Evolutionary conservation across 495 filamentous ascomycete species (phyloP), one percentile per base, ranked within the genome.

Genomic region (Talaromyces stipitatus): DNA sequence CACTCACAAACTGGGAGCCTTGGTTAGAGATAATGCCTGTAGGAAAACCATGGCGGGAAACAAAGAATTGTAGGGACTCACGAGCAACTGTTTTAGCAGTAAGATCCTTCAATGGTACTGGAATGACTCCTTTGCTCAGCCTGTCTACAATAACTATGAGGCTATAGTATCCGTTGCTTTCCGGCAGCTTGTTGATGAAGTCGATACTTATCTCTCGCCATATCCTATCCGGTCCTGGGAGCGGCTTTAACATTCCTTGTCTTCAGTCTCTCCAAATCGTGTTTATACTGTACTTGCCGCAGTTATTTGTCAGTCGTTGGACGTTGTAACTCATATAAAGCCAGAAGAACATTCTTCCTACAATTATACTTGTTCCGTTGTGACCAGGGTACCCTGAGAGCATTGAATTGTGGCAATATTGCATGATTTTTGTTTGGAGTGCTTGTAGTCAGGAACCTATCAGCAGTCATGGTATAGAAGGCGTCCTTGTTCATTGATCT

Each of bases 161-260:
- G 23, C 33, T 48, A 3, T 29, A 30, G 30, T 60, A 57, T 1
- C 27, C 11, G 5, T 23, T 8, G 11, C 52, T 24, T 56, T 22
- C 4, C 45, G 32, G 32, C 29, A 59, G 27, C 5, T 28, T 24
- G 4, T 23, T 29, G 20, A 64, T 62, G 41, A 62, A 62, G 57
- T 66, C 58, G 2, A 64, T 58, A 11, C 24, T 50, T 8, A 65
- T 58, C 20, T 67, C 56, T 33, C 62, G 11, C 61, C 58, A 68
- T 8, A 32, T 54, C 22, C 58, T 18, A 2, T 62, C 20, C 2
- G 59, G 62, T 14, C 63, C 43, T 18, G 58, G 50, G 11, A 66
- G 48, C 4, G 62, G 61, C 41, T 66, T 56, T 14, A 67, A 54
- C 20, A 64, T 43, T 2, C 58, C 59, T 33, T 63, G 58, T 28